A percentile compares a stretch with the other conserved stretches of the same genome.
phyloP scores from a whole-genome alignment of 2,329 filamentous ascomycete genomes.

The Penicillium janthinellum region DNA sequence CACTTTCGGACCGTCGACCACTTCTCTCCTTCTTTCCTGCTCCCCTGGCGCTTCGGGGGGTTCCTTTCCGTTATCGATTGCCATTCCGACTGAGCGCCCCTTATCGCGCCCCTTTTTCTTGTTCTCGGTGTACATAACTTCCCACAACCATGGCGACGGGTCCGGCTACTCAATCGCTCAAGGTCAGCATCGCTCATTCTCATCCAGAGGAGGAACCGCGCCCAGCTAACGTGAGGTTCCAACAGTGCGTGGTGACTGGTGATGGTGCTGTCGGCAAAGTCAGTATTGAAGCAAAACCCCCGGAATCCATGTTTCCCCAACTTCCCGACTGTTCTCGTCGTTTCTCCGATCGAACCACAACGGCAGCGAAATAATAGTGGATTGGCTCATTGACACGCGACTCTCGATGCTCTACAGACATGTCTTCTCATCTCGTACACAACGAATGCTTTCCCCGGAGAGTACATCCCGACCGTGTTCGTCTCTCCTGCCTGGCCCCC shows the following conservation, averaged over 20 bases:
- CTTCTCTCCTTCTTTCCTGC: not conserved
- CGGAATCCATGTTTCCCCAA: not conserved
- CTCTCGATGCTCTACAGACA: conserved; percentile 62
- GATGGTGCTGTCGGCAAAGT: conserved; percentile 99
- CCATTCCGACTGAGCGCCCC: conserved; percentile 7
- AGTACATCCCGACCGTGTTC: conserved; percentile 95
- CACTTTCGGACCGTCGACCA: not conserved
- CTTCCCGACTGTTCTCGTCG: not conserved
- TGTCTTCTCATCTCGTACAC: conserved; percentile 99
- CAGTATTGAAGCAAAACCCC: conserved; percentile 36
- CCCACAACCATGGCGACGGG: conserved; percentile 67
- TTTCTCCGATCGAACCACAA: not conserved
- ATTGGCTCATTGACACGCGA: not conserved
- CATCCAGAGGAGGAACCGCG: not conserved
- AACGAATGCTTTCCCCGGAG: conserved; percentile 98
- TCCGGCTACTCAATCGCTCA: conserved; percentile 84
- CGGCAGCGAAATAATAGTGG: not conserved
- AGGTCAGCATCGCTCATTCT: conserved; percentile 60
- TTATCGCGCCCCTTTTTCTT: conserved; percentile 17
- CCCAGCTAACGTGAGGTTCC: conserved; percentile 40
- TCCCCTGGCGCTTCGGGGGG: conserved; percentile 6
- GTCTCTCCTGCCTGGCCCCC: conserved; percentile 25
- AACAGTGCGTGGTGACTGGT: conserved; percentile 94
- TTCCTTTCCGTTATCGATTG: conserved; percentile 13
- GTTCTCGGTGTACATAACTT: conserved; percentile 22